Conservation (phyloP, 371 early-diverging fungal species). For the Mortierella sp. region DNA sequence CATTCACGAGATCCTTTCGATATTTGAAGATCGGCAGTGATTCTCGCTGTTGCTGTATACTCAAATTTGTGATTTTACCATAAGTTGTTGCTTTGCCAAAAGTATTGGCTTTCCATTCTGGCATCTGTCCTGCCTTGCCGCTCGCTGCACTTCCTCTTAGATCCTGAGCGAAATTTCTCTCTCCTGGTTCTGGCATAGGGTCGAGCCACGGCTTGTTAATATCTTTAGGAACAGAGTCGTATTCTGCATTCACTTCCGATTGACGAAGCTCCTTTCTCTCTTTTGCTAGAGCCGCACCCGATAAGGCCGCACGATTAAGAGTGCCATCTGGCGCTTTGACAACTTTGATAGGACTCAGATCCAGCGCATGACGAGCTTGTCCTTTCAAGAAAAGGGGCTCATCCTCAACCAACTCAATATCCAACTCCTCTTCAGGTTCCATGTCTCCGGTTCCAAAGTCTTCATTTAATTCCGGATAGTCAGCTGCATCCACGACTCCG, state of each 20-base stretch:
- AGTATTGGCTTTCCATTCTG: slow-evolving; percentile 95
- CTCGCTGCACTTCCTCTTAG: slow-evolving; percentile 73
- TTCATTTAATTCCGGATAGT: slow-evolving; percentile 90
- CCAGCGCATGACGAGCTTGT: slow-evolving; percentile 87
- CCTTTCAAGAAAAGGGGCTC: slow-evolving; percentile 96
- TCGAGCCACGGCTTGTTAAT: slow-evolving; percentile 93
- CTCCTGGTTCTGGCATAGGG: slow-evolving; percentile 93
- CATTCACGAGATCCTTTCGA: slow-evolving; percentile 83
- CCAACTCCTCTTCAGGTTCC: slow-evolving; percentile 94
- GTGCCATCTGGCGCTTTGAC: slow-evolving; percentile 98
- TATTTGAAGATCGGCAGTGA: slow-evolving; percentile 91
- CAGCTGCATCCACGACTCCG: slow-evolving; percentile 89
- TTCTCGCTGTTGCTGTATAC: slow-evolving; percentile 94
- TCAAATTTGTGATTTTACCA: slow-evolving; percentile 89
- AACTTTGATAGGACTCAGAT: slow-evolving; percentile 95
- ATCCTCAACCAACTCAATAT: slow-evolving; percentile 96
- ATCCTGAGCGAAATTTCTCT: slow-evolving; percentile 93
- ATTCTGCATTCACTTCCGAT: slow-evolving; percentile 90
- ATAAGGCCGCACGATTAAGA: slow-evolving; percentile 94
- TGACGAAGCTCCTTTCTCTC: slow-evolving; percentile 92
- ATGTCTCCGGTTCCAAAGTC: slow-evolving; percentile 79
- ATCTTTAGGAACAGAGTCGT: slow-evolving; percentile 91
- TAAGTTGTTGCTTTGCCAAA: slow-evolving; percentile 92
- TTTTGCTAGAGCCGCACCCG: slow-evolving; percentile 93
- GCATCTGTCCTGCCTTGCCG: slow-evolving; percentile 73